Evolutionary conservation across 148 eudicot species (phyloP).

Genomic region (Talinum fruticosum): DNA sequence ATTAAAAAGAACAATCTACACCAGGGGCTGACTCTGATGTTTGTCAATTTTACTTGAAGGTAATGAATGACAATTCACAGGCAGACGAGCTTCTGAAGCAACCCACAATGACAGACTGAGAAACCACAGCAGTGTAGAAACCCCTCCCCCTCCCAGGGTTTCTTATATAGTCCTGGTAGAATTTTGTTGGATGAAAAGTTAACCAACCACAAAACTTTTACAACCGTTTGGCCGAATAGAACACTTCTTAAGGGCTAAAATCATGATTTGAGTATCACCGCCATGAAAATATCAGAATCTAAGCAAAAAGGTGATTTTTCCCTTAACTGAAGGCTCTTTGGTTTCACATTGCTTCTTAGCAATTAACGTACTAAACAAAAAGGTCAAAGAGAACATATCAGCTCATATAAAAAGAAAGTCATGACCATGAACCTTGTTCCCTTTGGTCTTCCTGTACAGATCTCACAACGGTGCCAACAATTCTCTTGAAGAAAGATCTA

Average conservation of each 20-base stretch:
- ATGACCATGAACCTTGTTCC: slow-evolving; percentile 71
- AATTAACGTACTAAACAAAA: not conserved
- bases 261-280: not conserved
- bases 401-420: slow-evolving; percentile 11
- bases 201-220: not conserved
- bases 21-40: not conserved
- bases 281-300: not conserved
- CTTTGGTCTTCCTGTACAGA: slow-evolving; percentile 96
- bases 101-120: not conserved
- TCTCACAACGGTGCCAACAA: slow-evolving; percentile 95
- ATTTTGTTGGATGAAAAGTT: not conserved
- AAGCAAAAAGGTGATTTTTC: not conserved
- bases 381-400: slow-evolving; percentile 5
- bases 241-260: not conserved
- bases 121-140: not conserved
- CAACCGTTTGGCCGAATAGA: not conserved
- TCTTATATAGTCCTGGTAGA: not conserved
- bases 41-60: not conserved
- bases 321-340: not conserved
- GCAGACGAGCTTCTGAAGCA: not conserved
- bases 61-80: not conserved
- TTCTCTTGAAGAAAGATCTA: slow-evolving; percentile 76
- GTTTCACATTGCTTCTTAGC: not conserved
- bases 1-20: not conserved
- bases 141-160: not conserved